Evolutionary conservation across 2,329 filamentous ascomycete genomes (phyloP).

Genomic region (Cladosporium oxysporum): DNA sequence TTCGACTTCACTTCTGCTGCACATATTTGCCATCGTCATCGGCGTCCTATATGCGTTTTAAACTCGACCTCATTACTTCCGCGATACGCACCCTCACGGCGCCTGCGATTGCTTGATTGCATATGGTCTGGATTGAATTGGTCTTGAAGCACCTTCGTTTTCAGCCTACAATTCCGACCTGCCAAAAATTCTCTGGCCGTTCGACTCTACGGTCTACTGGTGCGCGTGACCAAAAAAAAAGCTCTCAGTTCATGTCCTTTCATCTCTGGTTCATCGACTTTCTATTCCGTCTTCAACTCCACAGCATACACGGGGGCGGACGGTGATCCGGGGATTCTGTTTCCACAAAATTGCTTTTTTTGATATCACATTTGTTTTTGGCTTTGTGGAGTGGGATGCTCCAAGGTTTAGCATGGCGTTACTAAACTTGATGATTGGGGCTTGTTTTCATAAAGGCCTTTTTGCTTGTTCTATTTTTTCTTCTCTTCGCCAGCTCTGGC

Average conservation of each 20-base stretch:
- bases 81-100: constrained; percentile 9
- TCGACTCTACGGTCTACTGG: neutral
- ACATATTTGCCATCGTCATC: constrained; percentile 14
- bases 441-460: neutral
- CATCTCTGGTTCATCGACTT: neutral
- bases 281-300: neutral
- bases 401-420: constrained; percentile 12
- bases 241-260: constrained; percentile 2
- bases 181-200: neutral
- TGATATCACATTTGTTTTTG: constrained; percentile 16
- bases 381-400: constrained; percentile 8
- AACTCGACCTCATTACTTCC: neutral
- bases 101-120: constrained; percentile 10
- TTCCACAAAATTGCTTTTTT: constrained; percentile 4
- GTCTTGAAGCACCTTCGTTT: neutral
- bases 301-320: constrained; percentile 16
- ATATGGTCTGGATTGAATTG: neutral
- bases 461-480: constrained; percentile 1
- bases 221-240: constrained; percentile 18
- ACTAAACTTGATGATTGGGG: constrained; percentile 4
- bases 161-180: neutral
- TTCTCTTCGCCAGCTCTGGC: neutral
- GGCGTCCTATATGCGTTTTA: constrained; percentile 15
- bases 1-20: constrained; percentile 16
- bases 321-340: constrained; percentile 4